Percentiles rank a stretch among this genome's conserved stretches.
phyloP scores from a whole-genome alignment of 805 yeast species.

The Vanderwaltozyma tropicalis region DNA sequence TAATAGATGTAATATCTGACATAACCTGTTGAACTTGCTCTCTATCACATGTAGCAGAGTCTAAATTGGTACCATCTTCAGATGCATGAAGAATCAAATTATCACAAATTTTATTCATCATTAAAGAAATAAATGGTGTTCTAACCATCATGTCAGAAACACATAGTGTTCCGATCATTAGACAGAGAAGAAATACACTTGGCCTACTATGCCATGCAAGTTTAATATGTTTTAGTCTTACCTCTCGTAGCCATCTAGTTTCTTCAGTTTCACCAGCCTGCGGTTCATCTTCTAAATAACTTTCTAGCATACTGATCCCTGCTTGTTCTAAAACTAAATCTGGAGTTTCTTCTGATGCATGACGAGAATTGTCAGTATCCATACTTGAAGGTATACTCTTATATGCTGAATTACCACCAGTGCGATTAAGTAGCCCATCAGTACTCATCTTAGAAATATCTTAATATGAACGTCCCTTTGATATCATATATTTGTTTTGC shows the following conservation, averaged over 20 bases:
- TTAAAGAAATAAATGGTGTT: conserved; percentile 31
- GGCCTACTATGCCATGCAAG: conserved; percentile 51
- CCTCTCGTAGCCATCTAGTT: conserved; percentile 39
- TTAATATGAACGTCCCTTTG: too few relatives aligned
- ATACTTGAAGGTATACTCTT: not conserved
- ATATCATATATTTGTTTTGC: too few relatives aligned
- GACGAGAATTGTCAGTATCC: too few relatives aligned
- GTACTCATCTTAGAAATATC: too few relatives aligned
- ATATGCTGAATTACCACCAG: too few relatives aligned
- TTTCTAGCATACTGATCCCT: conserved; percentile 9
- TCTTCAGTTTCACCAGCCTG: conserved; percentile 7
- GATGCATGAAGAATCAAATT: conserved; percentile 25
- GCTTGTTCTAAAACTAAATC: conserved; percentile 17
- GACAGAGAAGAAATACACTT: conserved; percentile 39
- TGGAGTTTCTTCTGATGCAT: conserved; percentile 9
- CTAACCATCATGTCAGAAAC: conserved; percentile 32
- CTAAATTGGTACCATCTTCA: not conserved
- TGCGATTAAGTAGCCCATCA: too few relatives aligned
- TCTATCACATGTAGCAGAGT: conserved; percentile 27
- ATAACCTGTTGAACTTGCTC: conserved; percentile 33
- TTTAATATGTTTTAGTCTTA: conserved; percentile 33
- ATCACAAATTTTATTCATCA: conserved; percentile 34
- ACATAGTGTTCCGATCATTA: conserved; percentile 34
- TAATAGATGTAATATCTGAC: conserved; percentile 41
- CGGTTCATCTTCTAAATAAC: conserved; percentile 5